phyloP scores from a whole-genome alignment of 2,329 filamentous ascomycete genomes.

The Sclerotinia borealis region DNA sequence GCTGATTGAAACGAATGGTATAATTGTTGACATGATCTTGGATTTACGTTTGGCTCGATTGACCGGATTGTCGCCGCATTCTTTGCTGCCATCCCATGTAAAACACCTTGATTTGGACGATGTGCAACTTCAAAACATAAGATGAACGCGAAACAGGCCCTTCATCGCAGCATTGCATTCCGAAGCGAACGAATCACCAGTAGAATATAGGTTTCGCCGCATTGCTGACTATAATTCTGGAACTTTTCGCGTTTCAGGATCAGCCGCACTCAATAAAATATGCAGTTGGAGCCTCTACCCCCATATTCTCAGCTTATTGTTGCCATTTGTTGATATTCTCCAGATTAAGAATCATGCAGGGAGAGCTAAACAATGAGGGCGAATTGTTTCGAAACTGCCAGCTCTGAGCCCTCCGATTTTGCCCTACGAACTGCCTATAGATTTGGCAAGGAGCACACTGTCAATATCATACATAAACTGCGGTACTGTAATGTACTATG shows the following conservation, averaged over 20 bases:
- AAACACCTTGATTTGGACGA: neutral
- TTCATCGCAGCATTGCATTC: too few species aligned
- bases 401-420: conserved; percentile 12
- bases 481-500: neutral
- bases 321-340: neutral
- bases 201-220: neutral
- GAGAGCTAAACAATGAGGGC: conserved; percentile 8
- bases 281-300: neutral
- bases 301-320: neutral
- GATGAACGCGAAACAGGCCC: neutral
- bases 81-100: neutral
- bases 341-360: neutral
- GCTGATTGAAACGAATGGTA: neutral
- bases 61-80: neutral
- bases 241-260: neutral
- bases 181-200: neutral
- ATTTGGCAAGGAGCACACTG: neutral
- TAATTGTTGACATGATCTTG: neutral
- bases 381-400: conserved; percentile 13
- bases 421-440: conserved; percentile 9
- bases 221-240: neutral
- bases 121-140: neutral
- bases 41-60: neutral
- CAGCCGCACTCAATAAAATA: neutral
- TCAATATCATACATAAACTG: neutral